Conservation (phyloP, 305 asterid species). For the Fraxinus baroniana region DNA sequence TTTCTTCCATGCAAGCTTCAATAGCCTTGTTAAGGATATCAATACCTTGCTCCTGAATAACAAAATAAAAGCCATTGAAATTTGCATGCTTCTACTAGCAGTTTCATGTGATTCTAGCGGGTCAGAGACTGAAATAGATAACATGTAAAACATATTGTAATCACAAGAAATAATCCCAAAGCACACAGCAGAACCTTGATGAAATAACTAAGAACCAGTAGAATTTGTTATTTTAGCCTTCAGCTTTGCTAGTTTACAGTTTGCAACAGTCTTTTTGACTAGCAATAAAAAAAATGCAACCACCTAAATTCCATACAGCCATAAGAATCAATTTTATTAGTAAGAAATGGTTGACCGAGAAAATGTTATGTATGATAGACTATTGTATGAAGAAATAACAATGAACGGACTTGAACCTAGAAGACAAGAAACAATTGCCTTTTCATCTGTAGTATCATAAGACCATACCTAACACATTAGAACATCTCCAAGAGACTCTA, state of each 20-base stretch:
- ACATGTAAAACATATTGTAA: slow-evolving; percentile 2
- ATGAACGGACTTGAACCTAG: not conserved
- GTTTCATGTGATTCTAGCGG: not conserved
- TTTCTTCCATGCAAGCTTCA: slow-evolving; percentile 77
- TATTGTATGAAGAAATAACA: not conserved
- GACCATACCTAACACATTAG: too few relatives aligned
- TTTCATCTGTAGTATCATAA: not conserved
- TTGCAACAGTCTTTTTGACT: not conserved
- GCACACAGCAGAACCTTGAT: not conserved
- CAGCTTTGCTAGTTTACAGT: not conserved
- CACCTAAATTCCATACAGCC: not conserved
- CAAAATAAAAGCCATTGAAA: slow-evolving; percentile 8
- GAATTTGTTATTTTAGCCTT: slow-evolving; percentile 12
- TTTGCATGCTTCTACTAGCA: not conserved
- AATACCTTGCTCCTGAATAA: slow-evolving; percentile 91
- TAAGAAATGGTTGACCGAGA: not conserved
- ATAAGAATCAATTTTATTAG: not conserved
- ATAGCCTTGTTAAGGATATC: slow-evolving; percentile 76
- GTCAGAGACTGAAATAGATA: not conserved
- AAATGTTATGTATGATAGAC: not conserved
- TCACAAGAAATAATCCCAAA: not conserved
- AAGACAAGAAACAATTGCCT: not conserved
- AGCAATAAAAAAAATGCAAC: not conserved
- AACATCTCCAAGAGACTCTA: too few relatives aligned
- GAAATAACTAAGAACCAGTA: not conserved